Conservation (phyloP, 192 early-diverging fungal species). For the Spizellomyces punctatus region DNA sequence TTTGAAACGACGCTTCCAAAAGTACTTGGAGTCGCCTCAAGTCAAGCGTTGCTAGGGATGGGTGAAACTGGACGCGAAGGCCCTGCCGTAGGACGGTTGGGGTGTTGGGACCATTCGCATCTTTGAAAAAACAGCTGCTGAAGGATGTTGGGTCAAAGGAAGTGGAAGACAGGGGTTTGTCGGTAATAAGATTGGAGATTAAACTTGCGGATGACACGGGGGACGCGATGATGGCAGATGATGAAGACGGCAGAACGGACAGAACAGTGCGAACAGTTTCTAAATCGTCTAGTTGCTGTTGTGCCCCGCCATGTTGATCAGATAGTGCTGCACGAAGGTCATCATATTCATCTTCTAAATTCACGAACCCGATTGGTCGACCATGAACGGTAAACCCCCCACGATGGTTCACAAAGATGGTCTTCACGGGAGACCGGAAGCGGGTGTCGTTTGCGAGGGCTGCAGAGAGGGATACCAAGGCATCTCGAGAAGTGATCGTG, state of each 20-base stretch:
- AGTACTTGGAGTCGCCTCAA: constrained; percentile 53
- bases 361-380: constrained; percentile 72
- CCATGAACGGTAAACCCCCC: constrained; percentile 65
- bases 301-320: background rate
- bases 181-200: constrained; percentile 76
- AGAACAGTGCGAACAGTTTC: constrained; percentile 70
- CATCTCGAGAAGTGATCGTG: constrained; percentile 46
- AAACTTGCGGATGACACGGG: constrained; percentile 49
- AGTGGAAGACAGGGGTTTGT: constrained; percentile 55
- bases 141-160: background rate
- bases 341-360: constrained; percentile 77
- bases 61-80: constrained; percentile 62
- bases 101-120: constrained; percentile 37
- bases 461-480: constrained; percentile 53
- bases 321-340: constrained; percentile 45
- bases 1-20: constrained; percentile 78
- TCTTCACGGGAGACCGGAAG: constrained; percentile 52
- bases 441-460: constrained; percentile 15
- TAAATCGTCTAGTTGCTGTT: constrained; percentile 45
- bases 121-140: constrained; percentile 27
- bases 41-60: constrained; percentile 58
- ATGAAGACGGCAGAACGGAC: constrained; percentile 63
- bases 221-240: constrained; percentile 78
- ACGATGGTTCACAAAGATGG: constrained; percentile 70
- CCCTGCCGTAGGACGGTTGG: constrained; percentile 84